phyloP scores from a whole-genome alignment of 306 rosid genomes.

The Cucurbita moschata region DNA sequence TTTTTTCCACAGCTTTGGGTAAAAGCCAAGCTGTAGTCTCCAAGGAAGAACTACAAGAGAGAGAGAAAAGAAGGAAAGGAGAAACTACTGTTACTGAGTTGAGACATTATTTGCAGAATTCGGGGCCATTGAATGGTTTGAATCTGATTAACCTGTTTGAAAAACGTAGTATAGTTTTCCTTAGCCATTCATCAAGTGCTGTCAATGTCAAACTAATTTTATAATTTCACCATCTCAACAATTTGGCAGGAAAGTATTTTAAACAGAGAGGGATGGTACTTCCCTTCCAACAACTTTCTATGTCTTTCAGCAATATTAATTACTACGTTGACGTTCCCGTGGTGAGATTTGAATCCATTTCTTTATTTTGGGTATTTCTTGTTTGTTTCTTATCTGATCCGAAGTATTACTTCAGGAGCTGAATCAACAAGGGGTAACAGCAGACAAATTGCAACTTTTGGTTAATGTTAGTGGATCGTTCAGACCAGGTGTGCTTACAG shows the following conservation, averaged over 20 bases:
- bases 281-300: slow-evolving; percentile 87
- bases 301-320: slow-evolving; percentile 87
- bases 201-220: not conserved
- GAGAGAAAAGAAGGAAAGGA: slow-evolving; percentile 76
- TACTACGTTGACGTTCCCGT: slow-evolving; percentile 85
- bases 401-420: slow-evolving; percentile 53
- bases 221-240: slow-evolving; percentile 5
- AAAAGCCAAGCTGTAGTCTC: slow-evolving; percentile 84
- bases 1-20: slow-evolving; percentile 51
- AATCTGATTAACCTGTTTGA: slow-evolving; percentile 5
- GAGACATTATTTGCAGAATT: slow-evolving; percentile 79
- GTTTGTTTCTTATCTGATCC: slow-evolving; percentile 19
- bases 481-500: slow-evolving; percentile 88
- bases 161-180: not conserved
- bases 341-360: slow-evolving; percentile 34
- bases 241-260: slow-evolving; percentile 55
- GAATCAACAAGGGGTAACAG: slow-evolving; percentile 81
- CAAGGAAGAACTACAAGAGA: slow-evolving; percentile 69
- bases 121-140: slow-evolving; percentile 67
- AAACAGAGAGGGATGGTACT: slow-evolving; percentile 96
- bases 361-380: slow-evolving; percentile 9
- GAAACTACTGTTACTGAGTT: slow-evolving; percentile 63
- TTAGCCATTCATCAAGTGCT: not conserved
- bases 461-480: slow-evolving; percentile 77
- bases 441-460: slow-evolving; percentile 70